phyloP scores from a whole-genome alignment of 768 basidiomycete genomes.

The Auriscalpium orientale region DNA sequence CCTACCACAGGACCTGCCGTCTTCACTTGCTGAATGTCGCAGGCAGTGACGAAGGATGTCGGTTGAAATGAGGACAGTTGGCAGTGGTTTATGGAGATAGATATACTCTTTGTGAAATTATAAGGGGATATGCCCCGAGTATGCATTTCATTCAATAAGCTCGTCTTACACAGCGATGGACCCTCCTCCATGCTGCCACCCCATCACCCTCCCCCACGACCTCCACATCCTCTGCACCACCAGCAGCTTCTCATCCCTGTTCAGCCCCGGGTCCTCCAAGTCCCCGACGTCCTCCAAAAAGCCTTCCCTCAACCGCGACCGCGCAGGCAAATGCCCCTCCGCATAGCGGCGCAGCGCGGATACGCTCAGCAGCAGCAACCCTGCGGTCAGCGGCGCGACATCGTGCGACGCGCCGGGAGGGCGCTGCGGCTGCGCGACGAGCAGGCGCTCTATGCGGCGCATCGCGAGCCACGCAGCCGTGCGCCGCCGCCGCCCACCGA shows the following conservation, averaged over 20 bases:
- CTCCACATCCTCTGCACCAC: slow-evolving; percentile 87
- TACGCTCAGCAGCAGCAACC: slow-evolving; percentile 66
- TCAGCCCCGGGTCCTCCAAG: slow-evolving; percentile 67
- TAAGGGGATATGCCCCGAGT: not conserved
- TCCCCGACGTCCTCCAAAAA: slow-evolving; percentile 84
- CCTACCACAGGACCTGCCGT: not conserved
- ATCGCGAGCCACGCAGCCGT: slow-evolving; percentile 63
- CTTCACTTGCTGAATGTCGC: not conserved
- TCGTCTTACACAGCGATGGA: not conserved
- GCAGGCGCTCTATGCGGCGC: slow-evolving; percentile 68
- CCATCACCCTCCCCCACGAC: slow-evolving; percentile 67
- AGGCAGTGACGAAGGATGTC: no score
- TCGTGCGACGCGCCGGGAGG: slow-evolving; percentile 9
- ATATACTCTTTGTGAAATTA: no score
- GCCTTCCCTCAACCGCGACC: slow-evolving; percentile 59
- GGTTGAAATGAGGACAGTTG: no score
- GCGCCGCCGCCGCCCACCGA: slow-evolving; percentile 51
- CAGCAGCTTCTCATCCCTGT: slow-evolving; percentile 61
- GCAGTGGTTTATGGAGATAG: no score
- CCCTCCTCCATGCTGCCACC: slow-evolving; percentile 35
- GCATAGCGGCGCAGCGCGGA: slow-evolving; percentile 61
- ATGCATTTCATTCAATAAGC: not conserved
- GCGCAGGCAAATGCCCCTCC: slow-evolving; percentile 43
- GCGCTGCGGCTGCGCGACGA: slow-evolving; percentile 40
- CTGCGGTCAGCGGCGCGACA: slow-evolving; percentile 56